A percentile compares a stretch with the other conserved stretches of the same genome.
These are phyloP conservation scores for Phialophora macrospora DNA, from an alignment of 2,329 filamentous ascomycete species.

Conservation along the genomic window DNA sequence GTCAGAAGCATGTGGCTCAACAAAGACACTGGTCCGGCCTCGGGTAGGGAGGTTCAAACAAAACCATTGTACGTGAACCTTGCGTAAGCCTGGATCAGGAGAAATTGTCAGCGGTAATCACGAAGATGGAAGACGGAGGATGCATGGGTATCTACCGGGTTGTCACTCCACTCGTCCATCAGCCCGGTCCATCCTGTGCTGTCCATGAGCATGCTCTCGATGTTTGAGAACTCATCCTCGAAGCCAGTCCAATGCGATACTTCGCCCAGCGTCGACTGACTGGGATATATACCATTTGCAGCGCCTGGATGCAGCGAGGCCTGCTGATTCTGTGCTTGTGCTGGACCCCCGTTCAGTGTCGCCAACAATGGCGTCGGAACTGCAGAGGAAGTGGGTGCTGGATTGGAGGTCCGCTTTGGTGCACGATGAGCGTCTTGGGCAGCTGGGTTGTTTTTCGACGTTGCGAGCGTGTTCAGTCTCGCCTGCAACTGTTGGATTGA, in stretches of 20 bases:
- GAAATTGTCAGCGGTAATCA: not conserved
- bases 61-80: constrained; percentile 18
- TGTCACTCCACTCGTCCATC: constrained; percentile 16
- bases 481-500: constrained; percentile 13
- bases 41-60: constrained; percentile 2
- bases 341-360: not conserved
- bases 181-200: constrained; percentile 15
- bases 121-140: not conserved
- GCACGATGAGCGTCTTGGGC: not conserved
- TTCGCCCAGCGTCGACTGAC: not conserved
- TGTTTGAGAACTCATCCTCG: constrained; percentile 14
- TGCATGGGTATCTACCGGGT: constrained; percentile 3
- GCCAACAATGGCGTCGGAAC: not conserved
- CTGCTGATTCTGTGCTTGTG: constrained; percentile 6
- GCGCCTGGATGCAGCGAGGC: not conserved
- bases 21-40: constrained; percentile 23
- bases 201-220: constrained; percentile 17
- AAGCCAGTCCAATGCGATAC: constrained; percentile 3
- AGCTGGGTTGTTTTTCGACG: not conserved
- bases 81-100: constrained; percentile 7
- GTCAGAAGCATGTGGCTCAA: too few relatives aligned
- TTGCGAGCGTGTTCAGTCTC: constrained; percentile 1
- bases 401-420: not conserved
- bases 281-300: not conserved
- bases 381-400: not conserved